A percentile compares a stretch with the other conserved stretches of the same genome.
Conservation (phyloP, 129 eudicot species). For the Flaveria bidentis region DNA sequence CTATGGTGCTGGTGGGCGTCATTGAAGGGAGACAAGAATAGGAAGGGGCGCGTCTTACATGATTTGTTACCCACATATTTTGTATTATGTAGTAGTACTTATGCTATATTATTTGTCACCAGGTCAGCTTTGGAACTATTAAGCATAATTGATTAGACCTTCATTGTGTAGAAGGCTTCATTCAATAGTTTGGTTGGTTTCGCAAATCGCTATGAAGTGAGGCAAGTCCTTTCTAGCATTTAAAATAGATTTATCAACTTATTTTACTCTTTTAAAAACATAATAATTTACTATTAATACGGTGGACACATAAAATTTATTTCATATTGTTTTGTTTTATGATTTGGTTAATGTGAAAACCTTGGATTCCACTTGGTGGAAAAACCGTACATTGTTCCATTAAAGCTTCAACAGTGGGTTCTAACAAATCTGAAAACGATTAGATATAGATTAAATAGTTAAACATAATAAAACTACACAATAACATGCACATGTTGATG, state of each 20-base stretch:
- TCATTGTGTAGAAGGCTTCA: slow-evolving; percentile 67
- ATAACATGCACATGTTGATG: not conserved
- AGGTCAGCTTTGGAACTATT: slow-evolving; percentile 79
- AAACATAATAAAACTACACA: not conserved
- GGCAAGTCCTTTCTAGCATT: slow-evolving; percentile 40
- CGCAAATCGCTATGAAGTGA: slow-evolving; percentile 63
- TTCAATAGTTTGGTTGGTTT: slow-evolving; percentile 68
- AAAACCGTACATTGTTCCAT: not conserved
- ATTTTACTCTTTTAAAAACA: not conserved
- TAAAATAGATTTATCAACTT: not conserved
- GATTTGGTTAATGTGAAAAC: not conserved
- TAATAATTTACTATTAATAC: not conserved
- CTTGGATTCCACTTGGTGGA: not conserved
- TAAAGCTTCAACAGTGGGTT: not conserved
- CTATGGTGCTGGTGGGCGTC: too few relatives aligned
- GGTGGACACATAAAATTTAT: not conserved
- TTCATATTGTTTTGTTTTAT: not conserved
- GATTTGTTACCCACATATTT: too few relatives aligned
- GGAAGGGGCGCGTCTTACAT: too few relatives aligned
- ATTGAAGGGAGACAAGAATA: too few relatives aligned
- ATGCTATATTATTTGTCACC: slow-evolving; percentile 52
- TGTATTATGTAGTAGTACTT: not conserved
- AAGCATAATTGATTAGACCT: slow-evolving; percentile 56
- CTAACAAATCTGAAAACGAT: not conserved
- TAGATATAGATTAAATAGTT: not conserved